Evolutionary conservation across 768 basidiomycete species (phyloP), one percentile per base, ranked within the genome.

Genomic region (Udeniomyces megalosporus): DNA sequence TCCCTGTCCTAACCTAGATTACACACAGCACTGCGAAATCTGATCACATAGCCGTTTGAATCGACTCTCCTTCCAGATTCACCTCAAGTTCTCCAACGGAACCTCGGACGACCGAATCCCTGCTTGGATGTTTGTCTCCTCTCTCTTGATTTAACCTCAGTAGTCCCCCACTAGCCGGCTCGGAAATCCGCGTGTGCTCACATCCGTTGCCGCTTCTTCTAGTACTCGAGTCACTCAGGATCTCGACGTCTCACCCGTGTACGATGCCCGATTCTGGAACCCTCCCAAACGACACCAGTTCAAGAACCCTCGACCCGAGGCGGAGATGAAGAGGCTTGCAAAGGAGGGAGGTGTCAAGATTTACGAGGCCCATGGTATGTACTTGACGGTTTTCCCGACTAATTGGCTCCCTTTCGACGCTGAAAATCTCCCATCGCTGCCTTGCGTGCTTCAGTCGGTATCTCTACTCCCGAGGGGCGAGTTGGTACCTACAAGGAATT

Each of bases 251-350:
- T 97, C 95, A 20, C 87, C 90, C 15, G 80, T 87, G 6, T 99
- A 93, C 73, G 95, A 99, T 65, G 88, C 89, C 22, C 83, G 88
- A n/a, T 95, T 99, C 75, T 99, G 95, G 95, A 96, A 97, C 72
- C 95, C 95, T 1, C 84, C 88, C 22, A 70, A 76, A 45, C 76
- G 71, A 52, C 95, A 96, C 76, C 76, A 77, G 31, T 93, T 93
- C 77, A 93, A 89, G 72, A 78, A 96, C 71, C 63, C 79, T 49
- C 78, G 80, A 11, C 88, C 88, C 12, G 77, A 80, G 0, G 69
- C 68, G 11, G 69, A 71, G 53, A 80, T 82, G 62, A 84, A 85
- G 14, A 75, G 76, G 20, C 78, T 83, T 38, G 71, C 83, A 48
- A 67, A 69, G n/a, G 69, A 69, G 12, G 68, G 68, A 29, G 68